phyloP scores from a whole-genome alignment of 768 basidiomycete genomes.

The Dioszegia hungarica region DNA sequence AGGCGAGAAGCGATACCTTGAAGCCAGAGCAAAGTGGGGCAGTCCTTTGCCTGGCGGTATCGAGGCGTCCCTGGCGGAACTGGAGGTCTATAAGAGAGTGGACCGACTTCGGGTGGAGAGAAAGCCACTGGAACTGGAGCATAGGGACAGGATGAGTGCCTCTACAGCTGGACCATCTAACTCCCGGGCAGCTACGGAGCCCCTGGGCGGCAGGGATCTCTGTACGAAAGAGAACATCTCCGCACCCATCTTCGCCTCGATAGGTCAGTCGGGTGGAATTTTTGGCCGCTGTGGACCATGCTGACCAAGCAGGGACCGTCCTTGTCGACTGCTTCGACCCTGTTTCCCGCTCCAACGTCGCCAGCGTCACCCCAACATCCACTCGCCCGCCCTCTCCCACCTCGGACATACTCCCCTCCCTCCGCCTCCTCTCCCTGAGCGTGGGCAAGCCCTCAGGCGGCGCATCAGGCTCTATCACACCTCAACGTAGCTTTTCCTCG shows the following conservation, averaged over 20 bases:
- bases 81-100: too few species aligned
- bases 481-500: slow-evolving; percentile 7
- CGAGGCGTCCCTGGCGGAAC: too few species aligned
- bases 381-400: neutral
- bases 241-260: slow-evolving; percentile 27
- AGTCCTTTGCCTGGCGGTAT: too few species aligned
- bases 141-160: too few species aligned
- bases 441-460: neutral
- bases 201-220: too few species aligned
- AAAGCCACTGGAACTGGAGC: too few species aligned
- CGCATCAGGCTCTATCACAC: slow-evolving; percentile 7
- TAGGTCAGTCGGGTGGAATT: slow-evolving; percentile 22
- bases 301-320: slow-evolving; percentile 23
- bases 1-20: too few species aligned
- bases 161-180: too few species aligned
- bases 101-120: too few species aligned
- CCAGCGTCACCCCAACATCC: neutral
- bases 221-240: too few species aligned
- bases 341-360: slow-evolving; percentile 14
- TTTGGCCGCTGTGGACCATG: neutral
- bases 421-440: neutral
- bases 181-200: too few species aligned
- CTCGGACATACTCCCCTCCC: neutral
- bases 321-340: slow-evolving; percentile 35
- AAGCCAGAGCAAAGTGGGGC: too few species aligned